Evolutionary conservation across 495 filamentous ascomycete species (phyloP), one percentile per base, ranked within the genome.

Genomic region (Aspergillus haitiensis): DNA sequence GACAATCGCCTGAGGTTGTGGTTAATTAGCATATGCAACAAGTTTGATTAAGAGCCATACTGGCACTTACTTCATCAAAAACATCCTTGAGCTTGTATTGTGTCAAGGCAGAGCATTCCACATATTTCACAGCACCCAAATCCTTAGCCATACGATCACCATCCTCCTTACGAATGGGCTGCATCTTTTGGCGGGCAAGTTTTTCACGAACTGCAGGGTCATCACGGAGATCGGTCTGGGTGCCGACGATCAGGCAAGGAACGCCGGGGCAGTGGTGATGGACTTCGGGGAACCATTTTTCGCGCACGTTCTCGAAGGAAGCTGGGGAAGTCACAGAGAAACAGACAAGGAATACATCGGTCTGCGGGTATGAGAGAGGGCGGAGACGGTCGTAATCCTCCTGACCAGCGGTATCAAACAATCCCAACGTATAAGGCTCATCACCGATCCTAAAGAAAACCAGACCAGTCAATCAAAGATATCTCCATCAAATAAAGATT

Each of bases 61-160:
- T 2, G 31, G 21, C 8, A 73, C 84, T 49, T 83, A 97, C 93
- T 90, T 98, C 94, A 65, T 98, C 94, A 74, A 98, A 98, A 32
- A 98, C 94, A 72, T 98, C 95, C 82, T 98, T 98, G 55, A 98
- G 79, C 77, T 97, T 97, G 76, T 93, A 96, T 80, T 98, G 94
- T 39, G 94, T 98, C 74, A 98, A 77, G 35, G 94, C 94, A 68
- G 92, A 96, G 78, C 94, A 98, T 78, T 98, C 94, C 52, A 98
- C 94, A 62, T 98, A 98, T 80, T 97, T 97, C 57, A 98, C 92
- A 7, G 94, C 94, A 47, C 91, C 91, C 11, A 98, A 78, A 52
- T 98, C 93, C 79, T 91, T 96, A 0, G 95, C 95, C 90, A 98
- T 97, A 60, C 85, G 79, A 71, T 98, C 95, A 34, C 95, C 94